phyloP scores from a whole-genome alignment of 1,284 basidiomycete genomes.

The Mrakiaceae sp. region DNA sequence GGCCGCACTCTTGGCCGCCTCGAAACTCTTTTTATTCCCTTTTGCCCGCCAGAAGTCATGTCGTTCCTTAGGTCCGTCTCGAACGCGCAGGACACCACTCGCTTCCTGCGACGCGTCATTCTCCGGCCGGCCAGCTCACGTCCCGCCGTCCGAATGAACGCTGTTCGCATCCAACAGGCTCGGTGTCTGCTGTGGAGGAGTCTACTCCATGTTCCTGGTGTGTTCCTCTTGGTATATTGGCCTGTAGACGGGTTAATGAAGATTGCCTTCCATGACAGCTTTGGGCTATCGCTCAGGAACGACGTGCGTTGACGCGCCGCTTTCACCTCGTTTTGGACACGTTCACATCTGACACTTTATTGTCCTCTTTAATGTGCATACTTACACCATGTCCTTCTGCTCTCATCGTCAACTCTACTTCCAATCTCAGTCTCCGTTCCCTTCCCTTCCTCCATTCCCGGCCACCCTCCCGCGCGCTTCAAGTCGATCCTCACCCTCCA shows the following conservation, averaged over 20 bases:
- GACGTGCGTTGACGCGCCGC: slow-evolving; percentile 45
- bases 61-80: too few relatives aligned
- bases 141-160: too few relatives aligned
- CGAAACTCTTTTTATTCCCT: too few relatives aligned
- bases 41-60: too few relatives aligned
- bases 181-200: slow-evolving; percentile 32
- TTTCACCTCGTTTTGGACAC: background rate
- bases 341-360: background rate
- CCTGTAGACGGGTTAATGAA: too few relatives aligned
- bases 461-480: slow-evolving; percentile 14
- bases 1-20: too few relatives aligned
- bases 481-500: slow-evolving; percentile 58
- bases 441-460: slow-evolving; percentile 51
- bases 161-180: slow-evolving; percentile 20
- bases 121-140: too few relatives aligned
- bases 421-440: slow-evolving; percentile 59
- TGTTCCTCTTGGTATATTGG: background rate
- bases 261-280: slow-evolving; percentile 37
- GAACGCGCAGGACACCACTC: too few relatives aligned
- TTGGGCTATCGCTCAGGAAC: slow-evolving; percentile 86
- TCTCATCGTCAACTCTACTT: background rate
- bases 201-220: slow-evolving; percentile 34
- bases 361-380: too few relatives aligned
- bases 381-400: background rate
- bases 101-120: too few relatives aligned